Evolutionary conservation across 495 filamentous ascomycete species (phyloP).

Genomic region (Podospora comata): DNA sequence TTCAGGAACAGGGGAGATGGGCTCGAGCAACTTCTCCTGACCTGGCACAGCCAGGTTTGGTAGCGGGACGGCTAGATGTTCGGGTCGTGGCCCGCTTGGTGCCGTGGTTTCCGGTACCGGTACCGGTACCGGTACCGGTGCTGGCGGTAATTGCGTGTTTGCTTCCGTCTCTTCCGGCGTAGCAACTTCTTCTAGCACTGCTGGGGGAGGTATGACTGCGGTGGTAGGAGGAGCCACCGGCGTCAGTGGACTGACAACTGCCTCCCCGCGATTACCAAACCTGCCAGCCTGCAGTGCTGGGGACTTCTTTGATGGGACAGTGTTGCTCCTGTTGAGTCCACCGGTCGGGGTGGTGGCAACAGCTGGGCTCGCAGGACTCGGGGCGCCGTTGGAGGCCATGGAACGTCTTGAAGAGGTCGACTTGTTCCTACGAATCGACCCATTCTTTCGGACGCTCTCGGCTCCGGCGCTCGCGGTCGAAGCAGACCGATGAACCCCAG

Average conservation of each 20-base stretch:
- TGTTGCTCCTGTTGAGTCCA: slow-evolving; percentile 88
- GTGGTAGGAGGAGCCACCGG: slow-evolving; percentile 24
- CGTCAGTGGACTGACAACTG: slow-evolving; percentile 34
- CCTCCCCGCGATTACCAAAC: slow-evolving; percentile 40
- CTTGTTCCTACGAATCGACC: slow-evolving; percentile 76
- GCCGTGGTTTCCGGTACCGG: neutral
- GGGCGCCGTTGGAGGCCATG: slow-evolving; percentile 62
- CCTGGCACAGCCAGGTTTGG: slow-evolving; percentile 27
- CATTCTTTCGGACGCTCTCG: slow-evolving; percentile 77
- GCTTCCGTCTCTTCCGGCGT: slow-evolving; percentile 24
- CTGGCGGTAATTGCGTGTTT: slow-evolving; percentile 8
- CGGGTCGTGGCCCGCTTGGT: slow-evolving; percentile 5
- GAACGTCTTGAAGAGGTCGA: slow-evolving; percentile 69
- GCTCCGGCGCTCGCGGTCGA: slow-evolving; percentile 85
- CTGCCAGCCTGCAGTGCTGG: slow-evolving; percentile 59
- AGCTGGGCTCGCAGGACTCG: slow-evolving; percentile 69
- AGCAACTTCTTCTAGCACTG: slow-evolving; percentile 29
- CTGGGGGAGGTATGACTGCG: slow-evolving; percentile 21
- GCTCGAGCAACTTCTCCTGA: slow-evolving; percentile 48
- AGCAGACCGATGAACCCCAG: slow-evolving; percentile 64
- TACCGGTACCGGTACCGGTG: slow-evolving; percentile 10
- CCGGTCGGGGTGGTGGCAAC: slow-evolving; percentile 49
- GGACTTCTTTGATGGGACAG: slow-evolving; percentile 88
- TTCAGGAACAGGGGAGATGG: slow-evolving; percentile 32
- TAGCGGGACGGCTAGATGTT: slow-evolving; percentile 14